Evolutionary conservation across 768 basidiomycete species (phyloP).

Genomic region (Pisolithus marmoratus): DNA sequence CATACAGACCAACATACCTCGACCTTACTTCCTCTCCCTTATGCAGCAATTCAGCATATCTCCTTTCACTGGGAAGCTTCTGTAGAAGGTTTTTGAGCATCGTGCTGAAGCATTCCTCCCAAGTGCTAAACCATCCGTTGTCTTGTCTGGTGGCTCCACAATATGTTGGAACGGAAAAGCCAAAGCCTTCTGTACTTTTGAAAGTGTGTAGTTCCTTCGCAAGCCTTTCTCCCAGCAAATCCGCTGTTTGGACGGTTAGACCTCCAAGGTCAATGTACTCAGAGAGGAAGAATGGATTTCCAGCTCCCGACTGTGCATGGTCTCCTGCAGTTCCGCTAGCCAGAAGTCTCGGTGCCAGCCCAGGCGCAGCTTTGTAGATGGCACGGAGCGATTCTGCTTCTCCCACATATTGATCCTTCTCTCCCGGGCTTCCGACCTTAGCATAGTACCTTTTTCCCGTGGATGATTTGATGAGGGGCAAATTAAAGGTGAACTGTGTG

Average conservation of each 20-base stretch:
- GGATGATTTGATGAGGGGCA: conserved; percentile 51
- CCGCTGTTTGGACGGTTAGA: conserved; percentile 42
- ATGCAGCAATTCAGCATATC: conserved; percentile 39
- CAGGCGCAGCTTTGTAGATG: conserved; percentile 61
- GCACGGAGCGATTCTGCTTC: conserved; percentile 65
- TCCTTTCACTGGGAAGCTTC: conserved; percentile 37
- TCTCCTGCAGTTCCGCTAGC: conserved; percentile 36
- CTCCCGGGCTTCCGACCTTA: conserved; percentile 48
- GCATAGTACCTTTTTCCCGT: conserved; percentile 54
- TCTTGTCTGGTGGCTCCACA: conserved; percentile 66
- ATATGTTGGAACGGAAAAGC: conserved; percentile 70
- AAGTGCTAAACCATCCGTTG: conserved; percentile 69
- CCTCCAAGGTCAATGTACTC: conserved; percentile 61
- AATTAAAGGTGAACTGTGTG: conserved; percentile 39
- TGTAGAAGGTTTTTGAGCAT: conserved; percentile 56
- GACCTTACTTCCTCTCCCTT: conserved; percentile 47
- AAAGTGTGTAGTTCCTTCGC: conserved; percentile 62
- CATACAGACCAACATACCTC: conserved; percentile 26
- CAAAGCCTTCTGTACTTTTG: conserved; percentile 53
- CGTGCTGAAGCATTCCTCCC: conserved; percentile 62
- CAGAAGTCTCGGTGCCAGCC: conserved; percentile 55
- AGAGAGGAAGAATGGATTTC: conserved; percentile 61
- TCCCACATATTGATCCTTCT: conserved; percentile 61
- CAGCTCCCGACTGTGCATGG: conserved; percentile 25
- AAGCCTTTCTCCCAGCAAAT: conserved; percentile 51